These are phyloP conservation scores for Musa beccarii DNA, from an alignment of 176 grass and related monocot genomes.

Conservation along the genomic window DNA sequence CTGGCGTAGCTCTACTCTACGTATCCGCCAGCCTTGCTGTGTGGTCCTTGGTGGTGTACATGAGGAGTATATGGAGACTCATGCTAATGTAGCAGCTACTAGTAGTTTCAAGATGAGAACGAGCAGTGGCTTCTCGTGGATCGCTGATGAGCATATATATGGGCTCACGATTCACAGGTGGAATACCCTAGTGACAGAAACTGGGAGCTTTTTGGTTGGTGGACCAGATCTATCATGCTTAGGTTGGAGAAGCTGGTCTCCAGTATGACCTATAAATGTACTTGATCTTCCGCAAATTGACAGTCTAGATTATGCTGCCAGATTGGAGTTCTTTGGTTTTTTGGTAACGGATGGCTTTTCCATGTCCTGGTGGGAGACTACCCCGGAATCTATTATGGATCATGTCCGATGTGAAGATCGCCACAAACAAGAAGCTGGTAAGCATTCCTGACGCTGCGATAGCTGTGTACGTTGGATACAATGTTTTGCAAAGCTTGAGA, in stretches of 20 bases:
- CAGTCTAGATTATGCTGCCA: too few species aligned
- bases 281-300: too few species aligned
- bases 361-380: too few species aligned
- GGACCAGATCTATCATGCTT: neutral
- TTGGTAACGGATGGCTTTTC: too few species aligned
- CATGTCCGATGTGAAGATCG: too few species aligned
- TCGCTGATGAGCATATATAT: neutral
- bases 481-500: too few species aligned
- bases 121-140: neutral
- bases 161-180: neutral
- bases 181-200: neutral
- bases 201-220: neutral
- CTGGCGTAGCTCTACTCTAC: constrained; percentile 73
- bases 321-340: too few species aligned
- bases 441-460: too few species aligned
- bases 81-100: constrained; percentile 60
- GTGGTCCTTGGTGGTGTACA: constrained; percentile 86
- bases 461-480: too few species aligned
- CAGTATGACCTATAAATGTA: neutral
- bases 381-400: too few species aligned
- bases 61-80: constrained; percentile 89
- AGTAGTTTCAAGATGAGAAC: too few species aligned
- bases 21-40: constrained; percentile 81
- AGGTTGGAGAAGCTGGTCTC: neutral
- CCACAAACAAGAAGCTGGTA: too few species aligned